A percentile compares a stretch with the other conserved stretches of the same genome.
Conservation (phyloP, 768 basidiomycete species). For the Clathrus columnatus region DNA sequence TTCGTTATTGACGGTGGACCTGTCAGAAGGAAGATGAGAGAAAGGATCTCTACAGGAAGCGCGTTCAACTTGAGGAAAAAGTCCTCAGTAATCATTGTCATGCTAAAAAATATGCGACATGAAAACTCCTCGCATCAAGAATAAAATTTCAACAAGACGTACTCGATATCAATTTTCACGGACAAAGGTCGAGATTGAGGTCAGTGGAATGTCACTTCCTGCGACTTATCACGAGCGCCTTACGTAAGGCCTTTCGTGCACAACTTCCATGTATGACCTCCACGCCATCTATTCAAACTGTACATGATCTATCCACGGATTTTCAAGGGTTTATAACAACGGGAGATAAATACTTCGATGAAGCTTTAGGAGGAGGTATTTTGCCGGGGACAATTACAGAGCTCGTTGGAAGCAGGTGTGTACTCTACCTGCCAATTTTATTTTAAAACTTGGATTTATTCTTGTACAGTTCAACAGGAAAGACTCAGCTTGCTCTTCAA, state of each 20-base stretch:
- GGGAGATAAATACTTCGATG: constrained; percentile 64
- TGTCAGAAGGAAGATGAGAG: not conserved
- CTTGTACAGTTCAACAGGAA: constrained; percentile 73
- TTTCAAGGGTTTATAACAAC: constrained; percentile 38
- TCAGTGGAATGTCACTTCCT: no score
- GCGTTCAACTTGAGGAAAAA: no score
- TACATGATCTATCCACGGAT: not conserved
- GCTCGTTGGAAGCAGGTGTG: constrained; percentile 80
- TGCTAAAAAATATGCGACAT: no score
- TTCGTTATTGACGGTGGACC: not conserved
- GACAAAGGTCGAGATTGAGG: no score
- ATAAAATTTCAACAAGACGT: no score
- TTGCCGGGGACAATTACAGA: constrained; percentile 79
- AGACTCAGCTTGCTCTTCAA: constrained; percentile 87
- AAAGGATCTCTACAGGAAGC: not conserved
- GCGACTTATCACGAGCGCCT: no score
- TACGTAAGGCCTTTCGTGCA: no score
- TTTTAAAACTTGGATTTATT: constrained; percentile 6
- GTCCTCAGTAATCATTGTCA: no score
- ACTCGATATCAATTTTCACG: no score
- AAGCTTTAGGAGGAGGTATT: constrained; percentile 69
- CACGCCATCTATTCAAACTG: not conserved
- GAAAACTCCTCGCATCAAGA: no score
- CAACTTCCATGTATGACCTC: not conserved
- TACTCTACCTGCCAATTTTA: constrained; percentile 2